These are phyloP conservation scores for Xylariaceae sp. DNA, from an alignment of 2,329 filamentous ascomycete species.

Conservation along the genomic window DNA sequence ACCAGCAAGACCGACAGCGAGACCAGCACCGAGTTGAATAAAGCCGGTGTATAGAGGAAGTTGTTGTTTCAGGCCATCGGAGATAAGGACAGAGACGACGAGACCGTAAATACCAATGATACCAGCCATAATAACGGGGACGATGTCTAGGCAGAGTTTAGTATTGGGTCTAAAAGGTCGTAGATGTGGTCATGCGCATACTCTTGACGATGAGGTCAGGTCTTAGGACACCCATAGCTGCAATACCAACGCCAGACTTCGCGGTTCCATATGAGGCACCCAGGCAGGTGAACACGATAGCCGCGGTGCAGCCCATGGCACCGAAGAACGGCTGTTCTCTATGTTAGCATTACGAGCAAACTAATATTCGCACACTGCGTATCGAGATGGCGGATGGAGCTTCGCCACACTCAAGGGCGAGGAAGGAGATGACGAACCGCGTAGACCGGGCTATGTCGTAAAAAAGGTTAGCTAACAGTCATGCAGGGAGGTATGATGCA, in stretches of 20 bases:
- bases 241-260: slow-evolving; percentile 98
- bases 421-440: slow-evolving; percentile 75
- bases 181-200: slow-evolving; percentile 55
- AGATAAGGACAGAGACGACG: slow-evolving; percentile 86
- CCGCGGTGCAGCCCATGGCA: slow-evolving; percentile 84
- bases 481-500: not conserved
- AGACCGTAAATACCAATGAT: slow-evolving; percentile 99
- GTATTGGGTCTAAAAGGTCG: slow-evolving; percentile 25
- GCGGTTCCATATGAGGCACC: slow-evolving; percentile 98
- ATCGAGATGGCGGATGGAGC: slow-evolving; percentile 27
- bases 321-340: slow-evolving; percentile 72
- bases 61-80: slow-evolving; percentile 75
- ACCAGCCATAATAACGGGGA: slow-evolving; percentile 99
- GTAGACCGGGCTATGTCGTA: slow-evolving; percentile 82
- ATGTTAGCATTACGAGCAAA: slow-evolving; percentile 40
- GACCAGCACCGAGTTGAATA: slow-evolving; percentile 84
- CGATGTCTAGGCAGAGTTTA: slow-evolving; percentile 73
- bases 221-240: slow-evolving; percentile 95
- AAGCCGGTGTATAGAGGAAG: slow-evolving; percentile 81
- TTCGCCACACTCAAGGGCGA: slow-evolving; percentile 30
- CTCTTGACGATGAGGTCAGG: slow-evolving; percentile 99
- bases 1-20: slow-evolving; percentile 81
- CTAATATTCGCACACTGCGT: slow-evolving; percentile 42
- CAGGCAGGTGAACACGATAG: slow-evolving; percentile 96
- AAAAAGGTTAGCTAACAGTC: slow-evolving; percentile 34